phyloP scores from a whole-genome alignment of 345 rosid species.

The Durio zibethinus region DNA sequence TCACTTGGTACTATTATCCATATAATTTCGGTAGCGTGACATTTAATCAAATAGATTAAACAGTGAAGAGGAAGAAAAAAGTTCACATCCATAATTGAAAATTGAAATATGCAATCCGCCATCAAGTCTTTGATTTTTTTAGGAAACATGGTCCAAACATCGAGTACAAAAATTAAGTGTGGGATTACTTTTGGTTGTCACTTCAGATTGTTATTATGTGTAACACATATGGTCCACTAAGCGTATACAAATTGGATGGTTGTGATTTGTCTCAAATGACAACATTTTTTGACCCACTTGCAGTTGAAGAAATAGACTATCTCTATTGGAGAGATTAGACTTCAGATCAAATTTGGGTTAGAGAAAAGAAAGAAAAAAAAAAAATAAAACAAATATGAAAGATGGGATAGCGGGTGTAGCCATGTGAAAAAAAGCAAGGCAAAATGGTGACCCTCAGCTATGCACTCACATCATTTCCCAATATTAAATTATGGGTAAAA shows the following conservation, averaged over 20 bases:
- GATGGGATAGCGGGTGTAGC: slow-evolving; percentile 13
- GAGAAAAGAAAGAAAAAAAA: slow-evolving; percentile 5
- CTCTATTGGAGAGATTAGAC: slow-evolving; percentile 8
- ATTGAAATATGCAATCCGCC: not conserved
- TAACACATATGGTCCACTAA: slow-evolving; percentile 23
- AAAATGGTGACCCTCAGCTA: slow-evolving; percentile 37
- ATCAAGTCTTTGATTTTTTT: not conserved
- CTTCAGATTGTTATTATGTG: slow-evolving; percentile 18
- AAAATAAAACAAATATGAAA: not conserved
- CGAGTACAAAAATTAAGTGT: slow-evolving; percentile 6
- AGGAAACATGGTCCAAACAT: slow-evolving; percentile 17
- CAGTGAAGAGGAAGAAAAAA: not conserved
- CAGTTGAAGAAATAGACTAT: slow-evolving; percentile 45
- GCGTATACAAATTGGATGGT: slow-evolving; percentile 23
- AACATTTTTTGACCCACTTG: slow-evolving; percentile 47
- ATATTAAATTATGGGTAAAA: slow-evolving; percentile 32
- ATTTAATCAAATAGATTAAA: not conserved
- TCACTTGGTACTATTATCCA: not conserved
- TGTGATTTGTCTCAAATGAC: slow-evolving; percentile 32
- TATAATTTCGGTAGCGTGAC: not conserved
- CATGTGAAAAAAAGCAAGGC: slow-evolving; percentile 23
- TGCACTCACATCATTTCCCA: slow-evolving; percentile 49
- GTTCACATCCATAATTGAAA: not conserved
- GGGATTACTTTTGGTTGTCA: slow-evolving; percentile 25
- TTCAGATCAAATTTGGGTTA: slow-evolving; percentile 3